Conservation (phyloP, 768 basidiomycete species). For the Kwoniella mangroviensis region DNA sequence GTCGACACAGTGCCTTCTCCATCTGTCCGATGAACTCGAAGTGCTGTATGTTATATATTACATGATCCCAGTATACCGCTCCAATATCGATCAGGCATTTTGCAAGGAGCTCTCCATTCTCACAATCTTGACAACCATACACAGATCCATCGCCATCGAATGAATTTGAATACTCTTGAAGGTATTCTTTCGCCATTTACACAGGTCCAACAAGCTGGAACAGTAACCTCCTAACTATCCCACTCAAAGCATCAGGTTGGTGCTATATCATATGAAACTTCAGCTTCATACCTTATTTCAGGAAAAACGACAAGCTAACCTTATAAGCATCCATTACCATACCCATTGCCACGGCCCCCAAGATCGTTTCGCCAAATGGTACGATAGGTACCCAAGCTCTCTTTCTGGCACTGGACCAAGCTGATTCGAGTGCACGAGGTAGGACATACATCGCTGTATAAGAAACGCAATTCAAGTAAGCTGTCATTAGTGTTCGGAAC, state of each 20-base stretch:
- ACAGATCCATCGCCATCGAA: no score
- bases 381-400: conserved; percentile 69
- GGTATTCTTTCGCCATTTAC: background rate
- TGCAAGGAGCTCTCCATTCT: no score
- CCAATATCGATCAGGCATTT: no score
- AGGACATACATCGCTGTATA: conserved; percentile 60
- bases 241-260: conserved; percentile 50
- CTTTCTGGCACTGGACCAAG: conserved; percentile 79
- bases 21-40: no score
- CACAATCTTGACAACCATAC: no score
- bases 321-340: conserved; percentile 76
- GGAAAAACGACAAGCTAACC: conserved; percentile 24
- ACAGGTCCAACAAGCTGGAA: conserved; percentile 55
- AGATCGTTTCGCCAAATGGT: conserved; percentile 57
- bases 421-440: conserved; percentile 86
- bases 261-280: conserved; percentile 34
- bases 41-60: no score
- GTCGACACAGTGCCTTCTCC: no score
- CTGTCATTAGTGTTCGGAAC: background rate
- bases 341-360: conserved; percentile 79
- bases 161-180: no score
- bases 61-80: no score
- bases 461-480: conserved; percentile 9
- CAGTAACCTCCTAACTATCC: conserved; percentile 47
- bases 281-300: background rate